Evolutionary conservation across 345 rosid species (phyloP), one percentile per base, ranked within the genome.

Genomic region (Linum tenue): DNA sequence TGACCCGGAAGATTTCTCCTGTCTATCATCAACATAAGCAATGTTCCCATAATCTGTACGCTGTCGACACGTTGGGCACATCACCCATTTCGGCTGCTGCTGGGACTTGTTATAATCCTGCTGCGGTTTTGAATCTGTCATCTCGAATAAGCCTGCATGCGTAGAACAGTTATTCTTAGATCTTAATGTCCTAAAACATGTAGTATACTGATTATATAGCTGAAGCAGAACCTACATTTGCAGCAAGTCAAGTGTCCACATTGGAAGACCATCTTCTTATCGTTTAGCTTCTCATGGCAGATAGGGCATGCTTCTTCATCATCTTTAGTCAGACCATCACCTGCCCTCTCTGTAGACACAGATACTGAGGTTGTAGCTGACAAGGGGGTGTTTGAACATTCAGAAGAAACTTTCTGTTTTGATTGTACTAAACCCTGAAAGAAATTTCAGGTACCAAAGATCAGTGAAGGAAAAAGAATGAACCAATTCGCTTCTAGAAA

Each of bases 11-110:
- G 69, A 60, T 64, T 68, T 75, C 37, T 71, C 76, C 66, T 65
- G 79, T 67, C 87, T 76, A 55, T 92, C 98, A 76, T 84, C 96
- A 40, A 82, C 96, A 77, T 66, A 86, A 61, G 97, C 97, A 63
- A 92, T 82, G 73, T 86, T 92, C 65, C 83, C 71, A 67, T 86
- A 83, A 76, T 90, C 91, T 58, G 97, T 86, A 77, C 65, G 98
- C 60, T 92, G 96, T 69, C 97, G 85, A 74, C 98, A 92, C 40
- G 84, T 83, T 64, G 98, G 97, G 76, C 98, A 92, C 90, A 85
- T 85, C 56, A 92, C 82, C 98, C 97, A 88, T 78, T 83, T 84
- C 36, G 48, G 75, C 12, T 2, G 14, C 72, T 55, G 14, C 72
- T 55, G 82, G 70, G 74, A 63, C 51, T 77, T 81, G 55, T 22